Evolutionary conservation across 2,329 filamentous ascomycete species (phyloP).

Genomic region (Pyricularia sp.): DNA sequence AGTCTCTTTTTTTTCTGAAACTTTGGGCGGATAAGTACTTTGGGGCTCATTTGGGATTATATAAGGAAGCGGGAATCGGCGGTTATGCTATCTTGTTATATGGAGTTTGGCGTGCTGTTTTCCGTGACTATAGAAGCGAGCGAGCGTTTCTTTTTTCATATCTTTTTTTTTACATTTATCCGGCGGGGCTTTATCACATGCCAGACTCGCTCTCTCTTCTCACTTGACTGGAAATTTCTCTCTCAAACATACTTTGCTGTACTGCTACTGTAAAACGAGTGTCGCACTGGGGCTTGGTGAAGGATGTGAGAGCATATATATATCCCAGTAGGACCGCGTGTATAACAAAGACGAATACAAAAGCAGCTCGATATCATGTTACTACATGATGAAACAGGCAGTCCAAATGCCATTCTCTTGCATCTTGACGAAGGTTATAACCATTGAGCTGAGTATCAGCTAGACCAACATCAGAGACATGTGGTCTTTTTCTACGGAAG

Average conservation of each 20-base stretch:
- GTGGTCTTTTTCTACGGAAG: no score
- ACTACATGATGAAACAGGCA: no score
- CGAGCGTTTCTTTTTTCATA: not conserved
- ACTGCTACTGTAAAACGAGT: not conserved
- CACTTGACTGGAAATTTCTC: not conserved
- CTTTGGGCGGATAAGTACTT: not conserved
- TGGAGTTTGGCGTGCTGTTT: not conserved
- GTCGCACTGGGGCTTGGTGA: not conserved
- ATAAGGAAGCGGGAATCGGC: not conserved
- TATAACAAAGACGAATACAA: not conserved
- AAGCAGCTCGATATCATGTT: not conserved
- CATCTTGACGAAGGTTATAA: no score
- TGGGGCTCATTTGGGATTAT: not conserved
- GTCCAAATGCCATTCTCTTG: no score
- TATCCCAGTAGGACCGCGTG: not conserved
- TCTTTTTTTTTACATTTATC: not conserved
- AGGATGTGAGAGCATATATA: not conserved
- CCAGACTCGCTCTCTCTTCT: not conserved
- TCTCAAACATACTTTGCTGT: not conserved
- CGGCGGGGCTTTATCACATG: not conserved
- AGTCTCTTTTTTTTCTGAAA: not conserved
- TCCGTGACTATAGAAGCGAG: not conserved
- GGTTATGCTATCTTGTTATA: not conserved
- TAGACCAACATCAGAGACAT: no score
- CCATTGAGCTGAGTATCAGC: no score